Base-by-base conservation (phyloP, 2,329 filamentous ascomycete genomes). In the Metarhizium rileyi region DNA sequence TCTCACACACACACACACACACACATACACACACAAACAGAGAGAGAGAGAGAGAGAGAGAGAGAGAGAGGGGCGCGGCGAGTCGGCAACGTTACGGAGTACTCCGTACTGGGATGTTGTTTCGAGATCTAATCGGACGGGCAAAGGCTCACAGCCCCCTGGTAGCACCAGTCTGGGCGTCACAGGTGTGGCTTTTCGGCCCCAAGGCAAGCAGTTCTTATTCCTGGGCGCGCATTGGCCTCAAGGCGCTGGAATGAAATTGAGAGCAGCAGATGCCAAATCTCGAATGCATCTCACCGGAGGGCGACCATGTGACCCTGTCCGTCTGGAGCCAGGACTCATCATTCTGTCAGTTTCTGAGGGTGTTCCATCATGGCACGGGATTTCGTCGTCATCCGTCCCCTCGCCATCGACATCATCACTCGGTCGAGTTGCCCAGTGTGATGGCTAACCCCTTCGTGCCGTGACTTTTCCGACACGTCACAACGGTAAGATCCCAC, bases 401-500 rank as follows among this genome's bases (percentile, higher is more conserved):
- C 35, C 35, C 9, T 25, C 38, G 16, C 22, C 38, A 25, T 38
- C 35, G 18, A 38, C 35, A 20, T 38, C 38, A 42, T 42, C 38
- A 42, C 33, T 33, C n/a, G 22, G 18, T 18, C 38, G 10, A 2
- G 35, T 26, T 38, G 10, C 14, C n/a, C 38, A 35, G 30, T 35
- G 18, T 38, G 23, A 18, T 25, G 10, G 9, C 5, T 16, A 14
- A 5, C 35, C 20, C 35, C 33, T 4, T 36, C 16, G 33, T 5
- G 5, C n/a, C 12, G 20, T 14, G 22, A 23, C n/a, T 16, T 43
- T 44, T 44, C 18, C 33, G 45, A 48, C 49, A 33, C 4, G 41
- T 48, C 49, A 51, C 40, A 51, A 51, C 48, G 42, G 45, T 30
- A 47, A 48, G 23, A 41, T 48, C 20, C 22, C 22, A 33, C 35